Evolutionary conservation across 2,329 filamentous ascomycete genomes (phyloP).

Genomic region (Colletotrichum abscissum): DNA sequence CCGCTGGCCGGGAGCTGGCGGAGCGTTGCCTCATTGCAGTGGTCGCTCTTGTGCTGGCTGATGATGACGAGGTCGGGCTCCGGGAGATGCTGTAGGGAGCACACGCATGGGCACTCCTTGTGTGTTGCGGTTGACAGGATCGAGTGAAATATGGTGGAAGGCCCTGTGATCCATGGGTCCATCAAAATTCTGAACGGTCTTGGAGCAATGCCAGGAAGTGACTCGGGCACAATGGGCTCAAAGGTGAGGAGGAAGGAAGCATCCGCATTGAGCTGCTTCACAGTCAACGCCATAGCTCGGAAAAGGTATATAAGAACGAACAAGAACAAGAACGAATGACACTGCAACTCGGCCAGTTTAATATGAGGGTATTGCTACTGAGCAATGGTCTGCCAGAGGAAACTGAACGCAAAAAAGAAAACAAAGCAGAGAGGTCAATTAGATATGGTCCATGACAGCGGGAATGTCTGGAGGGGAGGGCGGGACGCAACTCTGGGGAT

Average conservation of each 20-base stretch:
- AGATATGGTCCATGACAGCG: constrained; percentile 27
- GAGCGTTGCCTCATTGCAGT: constrained; percentile 77
- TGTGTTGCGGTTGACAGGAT: constrained; percentile 71
- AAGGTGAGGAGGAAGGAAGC: constrained; percentile 75
- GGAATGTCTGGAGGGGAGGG: not conserved
- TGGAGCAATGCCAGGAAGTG: constrained; percentile 48
- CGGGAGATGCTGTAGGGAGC: constrained; percentile 57
- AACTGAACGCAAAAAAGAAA: not conserved
- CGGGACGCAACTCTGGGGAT: constrained; percentile 22
- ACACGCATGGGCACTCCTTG: constrained; percentile 65
- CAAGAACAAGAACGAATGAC: not conserved
- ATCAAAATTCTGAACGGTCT: constrained; percentile 74
- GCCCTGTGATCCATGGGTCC: constrained; percentile 76
- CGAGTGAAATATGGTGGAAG: constrained; percentile 69
- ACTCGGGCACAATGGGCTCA: constrained; percentile 60
- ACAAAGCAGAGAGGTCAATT: not conserved
- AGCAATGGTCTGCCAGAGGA: not conserved
- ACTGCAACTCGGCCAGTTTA: not conserved
- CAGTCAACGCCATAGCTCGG: constrained; percentile 67
- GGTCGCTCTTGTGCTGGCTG: constrained; percentile 66
- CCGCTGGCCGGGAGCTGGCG: constrained; percentile 67
- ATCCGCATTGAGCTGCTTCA: constrained; percentile 74
- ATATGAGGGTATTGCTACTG: not conserved
- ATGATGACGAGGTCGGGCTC: constrained; percentile 59
- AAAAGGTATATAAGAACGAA: not conserved